Base-by-base conservation (phyloP, 2,329 filamentous ascomycete genomes). In the Phyllosticta citrichinensis region DNA sequence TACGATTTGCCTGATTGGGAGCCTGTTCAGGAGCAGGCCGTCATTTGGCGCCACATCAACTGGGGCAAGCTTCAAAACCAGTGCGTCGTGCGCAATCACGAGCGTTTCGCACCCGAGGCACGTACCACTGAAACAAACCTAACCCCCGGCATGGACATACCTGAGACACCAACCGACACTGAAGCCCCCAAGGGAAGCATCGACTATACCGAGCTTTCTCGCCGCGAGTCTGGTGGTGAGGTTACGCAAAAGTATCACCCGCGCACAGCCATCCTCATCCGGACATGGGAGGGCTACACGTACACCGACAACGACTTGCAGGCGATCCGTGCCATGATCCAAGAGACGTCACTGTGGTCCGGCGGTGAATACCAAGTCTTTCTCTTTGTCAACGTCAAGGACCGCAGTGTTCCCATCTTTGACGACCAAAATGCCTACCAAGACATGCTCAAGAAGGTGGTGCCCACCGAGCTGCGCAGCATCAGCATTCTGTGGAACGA, bases 401-500 rank as follows among this genome's bases (percentile, higher is more conserved):
- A 87, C 60, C 75, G 79, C 55, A 75, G 76, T 3, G 74, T 79
- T 14, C 76, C 80, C 22, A 84, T 88, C 54, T 87, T 83, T 73
- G 79, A 81, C n/a, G 79, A 83, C 65, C 73, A 80, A 11, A 75
- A 78, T 27, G 77, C 81, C 1, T 88, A 91, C 68, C 76, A 84
- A 35, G 74, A 79, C 22, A 79, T 86, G 2, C 76, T 91, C 5
- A 73, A 80, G 19, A 79, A 83, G 56, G 82, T 83, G 62, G 83
- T 92, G 1, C 88, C 89, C 0, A 70, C 77, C 22, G 88, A 93
- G 70, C 87, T 92, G 58, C 80, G 82, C 62, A 81, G 83, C 63
- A 89, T 91, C 64, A 83, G 87, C 2, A 78, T 90, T 17, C 79
- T 92, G 3, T 92, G 87, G 87, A 89, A 87, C 65, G 86, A 89